These are phyloP conservation scores for Phytophthora pseudosyringae DNA, from an alignment of 352 stramenopile genomes.

Conservation along the genomic window DNA sequence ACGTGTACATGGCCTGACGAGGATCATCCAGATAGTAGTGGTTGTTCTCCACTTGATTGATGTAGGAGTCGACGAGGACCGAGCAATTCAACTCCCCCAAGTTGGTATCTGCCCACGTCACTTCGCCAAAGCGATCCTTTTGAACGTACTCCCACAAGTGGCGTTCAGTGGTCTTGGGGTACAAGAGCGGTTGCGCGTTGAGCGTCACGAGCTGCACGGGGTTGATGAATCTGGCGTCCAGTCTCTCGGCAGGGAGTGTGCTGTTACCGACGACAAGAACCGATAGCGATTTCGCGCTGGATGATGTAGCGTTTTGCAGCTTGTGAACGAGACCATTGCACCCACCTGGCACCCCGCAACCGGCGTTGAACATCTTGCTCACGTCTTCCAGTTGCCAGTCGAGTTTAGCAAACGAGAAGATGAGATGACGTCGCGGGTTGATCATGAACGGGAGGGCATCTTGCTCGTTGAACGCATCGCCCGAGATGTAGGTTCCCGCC, in stretches of 20 bases:
- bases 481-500: constrained; percentile 36
- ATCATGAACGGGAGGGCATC: constrained; percentile 27
- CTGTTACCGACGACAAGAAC: constrained; percentile 32
- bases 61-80: constrained; percentile 53
- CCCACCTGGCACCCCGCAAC: constrained; percentile 22
- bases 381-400: constrained; percentile 42
- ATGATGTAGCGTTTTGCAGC: constrained; percentile 24
- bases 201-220: constrained; percentile 35
- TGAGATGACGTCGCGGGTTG: constrained; percentile 38
- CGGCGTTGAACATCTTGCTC: constrained; percentile 39
- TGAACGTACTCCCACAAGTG: constrained; percentile 37
- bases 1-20: constrained; percentile 55
- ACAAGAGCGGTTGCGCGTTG: constrained; percentile 26
- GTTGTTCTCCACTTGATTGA: constrained; percentile 51
- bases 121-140: constrained; percentile 18
- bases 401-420: constrained; percentile 47
- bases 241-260: constrained; percentile 24
- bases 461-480: constrained; percentile 25
- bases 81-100: constrained; percentile 44
- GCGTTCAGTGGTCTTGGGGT: constrained; percentile 19
- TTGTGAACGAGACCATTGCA: constrained; percentile 39
- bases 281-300: constrained; percentile 14
- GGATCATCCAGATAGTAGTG: constrained; percentile 52
- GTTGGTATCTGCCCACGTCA: constrained; percentile 6
- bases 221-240: constrained; percentile 28